Conservation (phyloP, 768 basidiomycete genomes). For the Tephrocybe rancida region DNA sequence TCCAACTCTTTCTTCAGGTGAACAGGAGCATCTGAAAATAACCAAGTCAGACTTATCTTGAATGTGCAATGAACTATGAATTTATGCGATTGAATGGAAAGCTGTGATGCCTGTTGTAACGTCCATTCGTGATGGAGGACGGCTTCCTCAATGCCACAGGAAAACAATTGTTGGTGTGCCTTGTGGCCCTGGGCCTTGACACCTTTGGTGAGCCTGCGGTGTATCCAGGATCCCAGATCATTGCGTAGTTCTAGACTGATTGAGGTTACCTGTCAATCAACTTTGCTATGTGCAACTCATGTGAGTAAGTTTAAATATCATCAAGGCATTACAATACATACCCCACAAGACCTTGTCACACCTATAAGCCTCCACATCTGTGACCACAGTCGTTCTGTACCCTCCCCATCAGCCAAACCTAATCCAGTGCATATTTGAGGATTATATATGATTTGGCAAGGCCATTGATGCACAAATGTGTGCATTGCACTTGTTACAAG, state of each 20-base stretch:
- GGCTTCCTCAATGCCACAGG: neutral
- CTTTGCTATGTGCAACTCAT: neutral
- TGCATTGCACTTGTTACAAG: constrained; percentile 40
- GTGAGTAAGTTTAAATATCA: neutral
- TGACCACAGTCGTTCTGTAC: constrained; percentile 37
- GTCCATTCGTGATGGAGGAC: neutral
- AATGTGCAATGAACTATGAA: neutral
- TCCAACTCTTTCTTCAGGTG: neutral
- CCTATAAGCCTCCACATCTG: constrained; percentile 33
- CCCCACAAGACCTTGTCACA: constrained; percentile 30
- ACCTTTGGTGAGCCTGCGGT: too few relatives aligned
- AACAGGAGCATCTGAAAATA: neutral
- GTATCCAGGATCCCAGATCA: too few relatives aligned
- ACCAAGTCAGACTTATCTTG: neutral
- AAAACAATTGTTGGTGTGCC: neutral
- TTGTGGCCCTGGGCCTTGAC: neutral
- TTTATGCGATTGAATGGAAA: neutral
- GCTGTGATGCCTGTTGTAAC: neutral
- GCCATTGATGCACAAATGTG: constrained; percentile 25
- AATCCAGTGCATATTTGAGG: constrained; percentile 24
- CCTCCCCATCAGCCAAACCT: constrained; percentile 30
- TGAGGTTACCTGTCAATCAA: too few relatives aligned
- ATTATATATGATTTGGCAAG: constrained; percentile 30
- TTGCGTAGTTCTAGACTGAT: too few relatives aligned
- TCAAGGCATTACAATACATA: too few relatives aligned